Evolutionary conservation across 23 red algal genomes (phyloP), one percentile per base, ranked within the genome.

Genomic region (Gracilaria vermiculophylla): DNA sequence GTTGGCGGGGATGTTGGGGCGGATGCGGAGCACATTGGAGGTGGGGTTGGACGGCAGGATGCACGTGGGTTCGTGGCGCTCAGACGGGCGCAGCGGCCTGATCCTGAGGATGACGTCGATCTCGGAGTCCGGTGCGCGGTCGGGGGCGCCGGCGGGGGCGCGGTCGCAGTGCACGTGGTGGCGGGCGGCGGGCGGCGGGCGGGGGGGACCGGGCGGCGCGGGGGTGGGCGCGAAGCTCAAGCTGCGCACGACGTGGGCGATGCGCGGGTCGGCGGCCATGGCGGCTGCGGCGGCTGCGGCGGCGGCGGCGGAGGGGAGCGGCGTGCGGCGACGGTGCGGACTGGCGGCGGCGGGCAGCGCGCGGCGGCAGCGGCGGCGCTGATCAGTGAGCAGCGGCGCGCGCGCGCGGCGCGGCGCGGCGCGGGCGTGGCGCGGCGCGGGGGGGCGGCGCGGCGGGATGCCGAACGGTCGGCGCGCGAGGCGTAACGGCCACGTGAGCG

Each of bases 21-120:
- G 75, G 49, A 91, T 81, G 58, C 34, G 72, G 12, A 52, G 25
- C 14, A 91, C 50, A 9, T 58, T 42, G 15, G 23, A 58, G 20
- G 12, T 21, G 27, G 44, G 34, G 57, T 69, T 73, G 14, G 53
- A 73, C 24, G 76, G 76, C 36, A 61, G 33, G 23, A 52, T 34
- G 24, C 70, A 51, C 11, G 71, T 78, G 45, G 85, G 60, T 21
- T 76, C 43, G 33, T 83, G 66, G 1, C 39, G 45, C 45, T 83
- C 79, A 35, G 39, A 69, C 9, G 54, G 50, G 19, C 45, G 23
- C 19, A 91, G 64, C 15, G 87, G 87, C 1, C 87, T 33, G 37
- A 91, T 49, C 29, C 87, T 74, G 12, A 91, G 87, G 5, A 91
- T 49, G 76, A 81, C 76, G 19, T 37, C 25, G 45, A 91, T 91